These are phyloP conservation scores for Trichomonas vaginalis DNA, from an alignment of 208 protist species.

Conservation along the genomic window DNA sequence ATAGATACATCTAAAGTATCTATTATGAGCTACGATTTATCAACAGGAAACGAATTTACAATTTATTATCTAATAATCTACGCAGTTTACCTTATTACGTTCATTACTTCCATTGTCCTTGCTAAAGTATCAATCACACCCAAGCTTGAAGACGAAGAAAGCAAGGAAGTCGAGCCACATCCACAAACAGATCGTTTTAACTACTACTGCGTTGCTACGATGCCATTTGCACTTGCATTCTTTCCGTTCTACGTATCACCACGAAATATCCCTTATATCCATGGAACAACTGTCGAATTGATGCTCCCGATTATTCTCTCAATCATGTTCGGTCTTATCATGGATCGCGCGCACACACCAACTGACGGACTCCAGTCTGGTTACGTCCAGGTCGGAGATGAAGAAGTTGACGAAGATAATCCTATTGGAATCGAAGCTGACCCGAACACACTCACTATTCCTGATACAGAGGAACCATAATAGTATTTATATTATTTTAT, in stretches of 20 bases:
- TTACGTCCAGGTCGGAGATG: neutral
- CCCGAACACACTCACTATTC: neutral
- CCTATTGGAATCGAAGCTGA: neutral
- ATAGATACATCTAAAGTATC: neutral
- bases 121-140: neutral
- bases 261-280: neutral
- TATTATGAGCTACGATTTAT: neutral
- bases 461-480: neutral
- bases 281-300: neutral
- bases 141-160: neutral
- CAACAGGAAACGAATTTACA: neutral
- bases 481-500: too few relatives aligned
- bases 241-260: neutral
- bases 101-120: neutral
- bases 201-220: neutral
- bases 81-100: neutral
- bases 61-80: neutral
- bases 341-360: neutral
- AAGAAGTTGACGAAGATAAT: neutral
- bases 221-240: neutral
- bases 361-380: neutral
- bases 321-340: neutral
- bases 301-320: neutral
- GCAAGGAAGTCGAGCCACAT: neutral
- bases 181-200: neutral